Base-by-base conservation (phyloP, 352 stramenopile species). In the Globisporangium paroecandrum region DNA sequence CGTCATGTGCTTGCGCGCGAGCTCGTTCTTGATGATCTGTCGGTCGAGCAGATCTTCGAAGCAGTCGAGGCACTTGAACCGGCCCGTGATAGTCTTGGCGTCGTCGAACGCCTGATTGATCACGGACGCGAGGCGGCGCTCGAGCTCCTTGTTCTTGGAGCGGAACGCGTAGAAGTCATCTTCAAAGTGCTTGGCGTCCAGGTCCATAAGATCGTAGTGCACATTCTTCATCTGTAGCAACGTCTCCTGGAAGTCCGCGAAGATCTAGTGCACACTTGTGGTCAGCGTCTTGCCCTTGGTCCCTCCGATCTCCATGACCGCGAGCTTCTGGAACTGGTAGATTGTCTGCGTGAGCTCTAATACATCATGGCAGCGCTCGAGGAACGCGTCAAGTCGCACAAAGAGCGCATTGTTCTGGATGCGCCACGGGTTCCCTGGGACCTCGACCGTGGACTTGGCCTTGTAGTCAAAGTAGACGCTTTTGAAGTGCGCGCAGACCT, bases 381-480 rank as follows among this genome's bases (percentile, higher is more conserved):
- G 77, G 72, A 97, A 98, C 15, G 83, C 80, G 64, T 98, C 93
- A 0, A 98, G 69, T 0, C 93, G 88, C 55, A 96, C 76, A 65
- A 98, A 98, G 1, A 98, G 54, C 13, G 91, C 91, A 58, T 97
- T 97, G 74, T 97, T 97, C 66, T 97, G 91, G 27, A 97, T 87
- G 1, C 84, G 80, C 91, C 93, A 98, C 25, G 89, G 88, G 58
- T 97, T 97, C 9, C 79, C 73, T 1, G 90, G 90, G 2, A 91
- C 89, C 38, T 98, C 88, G 0, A 77, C 72, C 4, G 82, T 78
- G 0, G 89, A 93, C 51, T 90, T 91, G 3, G 84, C 87, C 66
- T 97, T 97, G 83, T 97, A 97, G 68, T 96, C 89, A 64, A 97
- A 97, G 72, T 97, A 98, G 1, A 95, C 86, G 22, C 83, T 89